Conservation (phyloP, 2,329 filamentous ascomycete species). For the Microdochium paspali region DNA sequence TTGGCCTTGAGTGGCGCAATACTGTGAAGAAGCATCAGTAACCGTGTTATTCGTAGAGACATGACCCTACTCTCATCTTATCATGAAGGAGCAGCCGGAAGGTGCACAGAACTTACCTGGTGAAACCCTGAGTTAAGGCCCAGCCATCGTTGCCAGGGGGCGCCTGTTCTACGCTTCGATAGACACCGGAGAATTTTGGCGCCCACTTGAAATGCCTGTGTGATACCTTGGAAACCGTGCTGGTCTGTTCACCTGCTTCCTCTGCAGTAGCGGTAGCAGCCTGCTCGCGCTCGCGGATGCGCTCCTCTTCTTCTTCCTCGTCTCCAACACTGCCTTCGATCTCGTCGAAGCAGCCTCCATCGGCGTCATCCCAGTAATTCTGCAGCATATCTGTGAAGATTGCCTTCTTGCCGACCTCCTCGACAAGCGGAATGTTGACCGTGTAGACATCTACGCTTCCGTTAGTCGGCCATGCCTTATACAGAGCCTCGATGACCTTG, state of each 20-base stretch:
- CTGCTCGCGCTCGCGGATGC: slow-evolving; percentile 54
- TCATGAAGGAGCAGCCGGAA: slow-evolving; percentile 1
- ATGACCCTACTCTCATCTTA: neutral
- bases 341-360: slow-evolving; percentile 73
- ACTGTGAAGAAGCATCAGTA: slow-evolving; percentile 33
- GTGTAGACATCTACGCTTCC: slow-evolving; percentile 72
- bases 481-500: slow-evolving; percentile 69
- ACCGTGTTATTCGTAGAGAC: neutral
- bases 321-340: slow-evolving; percentile 57
- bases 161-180: slow-evolving; percentile 73
- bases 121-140: slow-evolving; percentile 79
- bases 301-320: slow-evolving; percentile 61
- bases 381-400: slow-evolving; percentile 82
- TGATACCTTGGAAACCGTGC: slow-evolving; percentile 14
- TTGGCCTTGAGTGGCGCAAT: slow-evolving; percentile 88
- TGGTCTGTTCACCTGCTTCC: neutral
- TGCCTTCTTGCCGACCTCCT: slow-evolving; percentile 62
- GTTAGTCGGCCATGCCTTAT: slow-evolving; percentile 60
- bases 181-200: slow-evolving; percentile 78
- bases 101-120: slow-evolving; percentile 49
- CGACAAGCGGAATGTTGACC: slow-evolving; percentile 81
- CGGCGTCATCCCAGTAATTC: slow-evolving; percentile 76
- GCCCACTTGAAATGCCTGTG: slow-evolving; percentile 96
- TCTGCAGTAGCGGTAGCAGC: slow-evolving; percentile 2
- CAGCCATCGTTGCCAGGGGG: slow-evolving; percentile 84